Percentiles rank a stretch among this genome's conserved stretches.
Evolutionary conservation across 352 stramenopile species (phyloP).

Genomic region (Globisporangium recalcitrans): DNA sequence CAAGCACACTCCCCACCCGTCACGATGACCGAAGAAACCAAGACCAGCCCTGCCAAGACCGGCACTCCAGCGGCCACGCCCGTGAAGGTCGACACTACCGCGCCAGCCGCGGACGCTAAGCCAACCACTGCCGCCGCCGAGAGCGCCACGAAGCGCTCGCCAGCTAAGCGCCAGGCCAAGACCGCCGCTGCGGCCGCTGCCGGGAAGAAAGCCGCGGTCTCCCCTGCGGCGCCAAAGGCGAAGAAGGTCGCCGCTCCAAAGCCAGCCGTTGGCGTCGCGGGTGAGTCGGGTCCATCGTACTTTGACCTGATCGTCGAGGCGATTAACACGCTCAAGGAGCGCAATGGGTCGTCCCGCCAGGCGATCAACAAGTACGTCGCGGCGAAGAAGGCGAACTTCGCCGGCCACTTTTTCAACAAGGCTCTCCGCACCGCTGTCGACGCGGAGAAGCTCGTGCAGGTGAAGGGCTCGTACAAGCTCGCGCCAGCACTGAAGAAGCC

Average conservation of each 20-base stretch:
- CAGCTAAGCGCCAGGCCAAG: slow-evolving; percentile 56
- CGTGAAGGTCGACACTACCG: slow-evolving; percentile 15
- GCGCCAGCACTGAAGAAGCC: slow-evolving; percentile 64
- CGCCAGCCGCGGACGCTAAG: slow-evolving; percentile 14
- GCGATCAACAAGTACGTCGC: slow-evolving; percentile 90
- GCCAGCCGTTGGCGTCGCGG: slow-evolving; percentile 15
- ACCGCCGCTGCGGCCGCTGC: slow-evolving; percentile 29
- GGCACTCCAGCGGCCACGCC: slow-evolving; percentile 34
- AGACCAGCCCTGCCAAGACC: slow-evolving; percentile 28
- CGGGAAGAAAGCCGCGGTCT: slow-evolving; percentile 38
- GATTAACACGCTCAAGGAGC: slow-evolving; percentile 90
- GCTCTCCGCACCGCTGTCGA: slow-evolving; percentile 88
- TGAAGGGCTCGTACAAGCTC: slow-evolving; percentile 84
- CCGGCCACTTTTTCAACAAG: slow-evolving; percentile 83
- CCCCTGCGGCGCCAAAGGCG: slow-evolving; percentile 25
- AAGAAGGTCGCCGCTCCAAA: slow-evolving; percentile 29
- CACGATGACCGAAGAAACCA: slow-evolving; percentile 21
- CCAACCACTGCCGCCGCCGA: slow-evolving; percentile 19
- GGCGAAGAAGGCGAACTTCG: slow-evolving; percentile 80
- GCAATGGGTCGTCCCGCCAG: slow-evolving; percentile 87
- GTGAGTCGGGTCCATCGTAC: slow-evolving; percentile 62
- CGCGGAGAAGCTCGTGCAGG: slow-evolving; percentile 81
- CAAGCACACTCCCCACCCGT: not conserved
- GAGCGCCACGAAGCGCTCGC: slow-evolving; percentile 39
- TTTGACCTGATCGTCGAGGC: slow-evolving; percentile 89